Percentiles rank a stretch among this genome's conserved stretches.
Conservation (phyloP, 176 grass and related monocot genomes). For the Eragrostis nindensis region DNA sequence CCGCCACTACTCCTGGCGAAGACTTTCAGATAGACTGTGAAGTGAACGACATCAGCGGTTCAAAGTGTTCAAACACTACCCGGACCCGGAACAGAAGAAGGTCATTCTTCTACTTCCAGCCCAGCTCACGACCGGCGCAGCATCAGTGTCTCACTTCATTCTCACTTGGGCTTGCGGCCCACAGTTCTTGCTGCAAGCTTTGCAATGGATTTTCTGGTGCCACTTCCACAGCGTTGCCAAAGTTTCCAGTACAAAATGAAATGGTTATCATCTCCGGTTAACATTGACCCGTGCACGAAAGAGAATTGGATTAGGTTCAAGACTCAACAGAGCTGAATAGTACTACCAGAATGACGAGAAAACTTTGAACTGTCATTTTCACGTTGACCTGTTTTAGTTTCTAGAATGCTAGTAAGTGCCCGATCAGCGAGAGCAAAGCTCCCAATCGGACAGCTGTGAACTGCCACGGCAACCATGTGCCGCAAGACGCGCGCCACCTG, state of each 20-base stretch:
- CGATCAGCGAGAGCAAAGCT: not conserved
- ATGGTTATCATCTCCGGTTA: not conserved
- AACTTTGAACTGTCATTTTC: not conserved
- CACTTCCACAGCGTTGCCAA: not conserved
- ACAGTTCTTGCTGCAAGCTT: not conserved
- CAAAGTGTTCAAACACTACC: no score
- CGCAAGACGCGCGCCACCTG: not conserved
- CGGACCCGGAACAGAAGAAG: no score
- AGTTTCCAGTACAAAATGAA: no score
- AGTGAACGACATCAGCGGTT: no score
- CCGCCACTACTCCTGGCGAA: no score
- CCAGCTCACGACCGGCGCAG: no score
- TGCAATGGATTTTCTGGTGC: not conserved
- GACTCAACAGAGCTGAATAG: not conserved
- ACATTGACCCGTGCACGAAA: not conserved
- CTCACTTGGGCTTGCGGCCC: not conserved
- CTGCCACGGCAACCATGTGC: constrained; percentile 3
- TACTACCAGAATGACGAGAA: not conserved
- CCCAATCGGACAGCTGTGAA: not conserved
- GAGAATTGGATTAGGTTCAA: not conserved
- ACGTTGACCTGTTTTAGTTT: not conserved
- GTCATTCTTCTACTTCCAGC: no score
- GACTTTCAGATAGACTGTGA: no score
- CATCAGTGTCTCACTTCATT: not conserved
- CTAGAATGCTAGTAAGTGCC: not conserved